A percentile compares a stretch with the other conserved stretches of the same genome.
phyloP scores from a whole-genome alignment of 2,329 filamentous ascomycete genomes.

The Thielaviopsis punctulata region DNA sequence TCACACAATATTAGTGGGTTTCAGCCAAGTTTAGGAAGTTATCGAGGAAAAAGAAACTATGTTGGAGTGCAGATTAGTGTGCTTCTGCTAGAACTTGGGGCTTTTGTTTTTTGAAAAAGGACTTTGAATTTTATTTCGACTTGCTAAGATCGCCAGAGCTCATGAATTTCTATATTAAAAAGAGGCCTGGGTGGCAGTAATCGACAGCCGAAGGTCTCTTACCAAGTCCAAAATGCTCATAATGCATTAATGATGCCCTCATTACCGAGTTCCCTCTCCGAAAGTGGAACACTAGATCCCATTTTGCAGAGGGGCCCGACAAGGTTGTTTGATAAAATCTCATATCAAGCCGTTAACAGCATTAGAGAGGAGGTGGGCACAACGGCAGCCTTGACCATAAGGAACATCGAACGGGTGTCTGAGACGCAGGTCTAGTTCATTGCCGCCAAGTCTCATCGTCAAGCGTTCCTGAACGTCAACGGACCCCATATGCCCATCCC shows the following conservation, averaged over 20 bases:
- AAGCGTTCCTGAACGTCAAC: not conserved
- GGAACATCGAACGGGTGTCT: not conserved
- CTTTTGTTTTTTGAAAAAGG: too few species aligned
- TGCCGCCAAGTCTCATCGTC: not conserved
- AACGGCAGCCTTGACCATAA: too few species aligned
- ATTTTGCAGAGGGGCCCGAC: too few species aligned
- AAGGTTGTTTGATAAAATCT: not conserved
- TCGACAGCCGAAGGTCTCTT: not conserved
- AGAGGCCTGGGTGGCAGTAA: not conserved
- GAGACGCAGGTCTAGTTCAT: not conserved
- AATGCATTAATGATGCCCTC: not conserved
- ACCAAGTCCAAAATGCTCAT: not conserved
- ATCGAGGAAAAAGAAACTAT: not conserved
- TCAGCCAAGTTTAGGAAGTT: not conserved
- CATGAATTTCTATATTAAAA: not conserved
- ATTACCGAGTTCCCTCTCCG: not conserved
- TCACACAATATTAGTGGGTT: too few species aligned
- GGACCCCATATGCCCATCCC: not conserved
- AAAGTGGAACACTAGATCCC: too few species aligned
- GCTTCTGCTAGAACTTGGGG: too few species aligned
- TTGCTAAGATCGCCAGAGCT: not conserved
- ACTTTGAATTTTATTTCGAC: not conserved
- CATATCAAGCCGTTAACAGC: too few species aligned
- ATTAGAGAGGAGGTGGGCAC: too few species aligned
- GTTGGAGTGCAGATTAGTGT: too few species aligned